phyloP scores from a whole-genome alignment of 495 filamentous ascomycete genomes.

The Xylaria longipes region DNA sequence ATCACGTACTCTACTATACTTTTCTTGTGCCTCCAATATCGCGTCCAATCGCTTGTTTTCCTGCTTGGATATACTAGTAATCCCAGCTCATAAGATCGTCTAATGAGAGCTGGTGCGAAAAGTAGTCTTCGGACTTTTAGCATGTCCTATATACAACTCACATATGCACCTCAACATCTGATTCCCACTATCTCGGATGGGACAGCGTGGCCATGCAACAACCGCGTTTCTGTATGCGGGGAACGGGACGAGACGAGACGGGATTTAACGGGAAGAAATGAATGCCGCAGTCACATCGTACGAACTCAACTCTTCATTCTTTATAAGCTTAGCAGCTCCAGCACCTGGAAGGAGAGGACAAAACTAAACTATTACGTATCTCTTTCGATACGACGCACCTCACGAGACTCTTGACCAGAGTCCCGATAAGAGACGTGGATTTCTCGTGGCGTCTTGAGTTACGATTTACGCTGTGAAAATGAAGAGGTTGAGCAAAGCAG shows the following conservation, averaged over 20 bases:
- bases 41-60: background rate
- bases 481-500: conserved; percentile 43
- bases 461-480: conserved; percentile 15
- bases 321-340: background rate
- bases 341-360: background rate
- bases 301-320: background rate
- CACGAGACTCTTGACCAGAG: background rate
- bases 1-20: background rate
- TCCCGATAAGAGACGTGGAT: background rate
- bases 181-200: background rate
- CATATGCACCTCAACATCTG: conserved; percentile 7
- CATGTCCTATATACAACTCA: conserved; percentile 3
- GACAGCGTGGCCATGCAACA: conserved; percentile 7
- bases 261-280: background rate
- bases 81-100: background rate
- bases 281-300: conserved; percentile 6
- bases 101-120: background rate
- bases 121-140: background rate
- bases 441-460: background rate
- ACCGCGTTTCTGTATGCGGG: background rate
- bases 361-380: background rate
- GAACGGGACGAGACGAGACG: background rate
- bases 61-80: background rate
- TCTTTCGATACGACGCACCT: background rate
- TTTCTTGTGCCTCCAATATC: background rate